Percentiles rank a stretch among this genome's conserved stretches.
Conservation (phyloP, 768 basidiomycete genomes). For the Amanita rubescens region DNA sequence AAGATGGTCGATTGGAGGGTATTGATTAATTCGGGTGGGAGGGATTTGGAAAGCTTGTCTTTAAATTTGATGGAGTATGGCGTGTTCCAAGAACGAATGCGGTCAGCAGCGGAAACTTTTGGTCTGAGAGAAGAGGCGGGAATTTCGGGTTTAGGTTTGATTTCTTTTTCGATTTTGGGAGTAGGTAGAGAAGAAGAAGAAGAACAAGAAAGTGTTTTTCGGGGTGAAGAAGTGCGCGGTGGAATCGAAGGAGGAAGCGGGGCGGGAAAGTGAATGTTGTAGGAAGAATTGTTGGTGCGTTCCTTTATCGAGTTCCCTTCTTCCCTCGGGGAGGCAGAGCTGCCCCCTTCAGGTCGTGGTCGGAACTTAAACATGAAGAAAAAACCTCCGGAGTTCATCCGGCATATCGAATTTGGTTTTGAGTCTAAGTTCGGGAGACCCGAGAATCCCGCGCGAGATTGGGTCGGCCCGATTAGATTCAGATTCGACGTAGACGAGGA, state of each 20-base stretch:
- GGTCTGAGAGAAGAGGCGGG: conserved; percentile 10
- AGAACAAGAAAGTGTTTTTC: background rate
- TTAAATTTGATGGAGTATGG: conserved; percentile 7
- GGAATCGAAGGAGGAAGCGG: background rate
- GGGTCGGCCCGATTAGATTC: conserved; percentile 22
- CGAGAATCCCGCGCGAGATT: conserved; percentile 20
- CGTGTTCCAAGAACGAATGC: conserved; percentile 15
- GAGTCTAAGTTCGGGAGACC: conserved; percentile 1
- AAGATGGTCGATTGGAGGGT: conserved; percentile 4
- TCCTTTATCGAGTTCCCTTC: background rate
- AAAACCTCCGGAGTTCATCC: conserved; percentile 9
- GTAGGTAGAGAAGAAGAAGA: background rate
- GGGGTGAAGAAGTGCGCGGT: background rate
- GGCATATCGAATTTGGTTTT: conserved; percentile 10
- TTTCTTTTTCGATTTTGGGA: conserved; percentile 7
- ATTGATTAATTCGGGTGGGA: conserved; percentile 7
- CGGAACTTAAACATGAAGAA: conserved; percentile 10
- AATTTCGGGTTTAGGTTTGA: background rate
- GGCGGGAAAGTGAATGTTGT: background rate
- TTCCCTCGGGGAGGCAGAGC: conserved; percentile 2
- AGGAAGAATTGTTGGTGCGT: background rate
- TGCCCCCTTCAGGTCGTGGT: conserved; percentile 8
- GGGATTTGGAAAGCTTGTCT: background rate
- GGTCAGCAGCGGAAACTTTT: conserved; percentile 14
- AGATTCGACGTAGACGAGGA: conserved; percentile 18